Conservation (phyloP, 176 grass and related monocot genomes). For the Oryza coarctata region DNA sequence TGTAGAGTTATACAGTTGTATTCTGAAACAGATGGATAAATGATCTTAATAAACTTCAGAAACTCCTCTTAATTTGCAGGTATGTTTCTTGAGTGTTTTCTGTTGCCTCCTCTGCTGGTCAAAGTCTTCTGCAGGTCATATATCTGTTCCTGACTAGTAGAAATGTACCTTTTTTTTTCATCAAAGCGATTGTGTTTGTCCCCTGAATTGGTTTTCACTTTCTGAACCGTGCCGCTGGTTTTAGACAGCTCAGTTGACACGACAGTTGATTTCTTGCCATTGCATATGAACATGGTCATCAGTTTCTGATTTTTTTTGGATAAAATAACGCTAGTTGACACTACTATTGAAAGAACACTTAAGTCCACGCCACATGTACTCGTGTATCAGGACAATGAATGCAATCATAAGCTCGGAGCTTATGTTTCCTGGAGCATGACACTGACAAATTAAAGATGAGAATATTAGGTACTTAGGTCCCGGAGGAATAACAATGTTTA, state of each 20-base stretch:
- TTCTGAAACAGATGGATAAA: background rate
- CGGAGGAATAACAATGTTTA: background rate
- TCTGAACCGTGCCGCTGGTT: background rate
- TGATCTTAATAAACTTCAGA: background rate
- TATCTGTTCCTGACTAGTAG: background rate
- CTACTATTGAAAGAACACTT: background rate
- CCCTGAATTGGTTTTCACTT: background rate
- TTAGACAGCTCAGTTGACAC: background rate
- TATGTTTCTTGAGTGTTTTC: background rate
- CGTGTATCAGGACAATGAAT: background rate
- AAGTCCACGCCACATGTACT: background rate
- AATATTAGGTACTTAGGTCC: background rate
- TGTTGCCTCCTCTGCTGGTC: background rate
- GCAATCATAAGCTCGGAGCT: background rate
- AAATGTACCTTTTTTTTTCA: background rate
- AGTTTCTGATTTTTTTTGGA: background rate
- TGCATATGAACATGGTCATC: background rate
- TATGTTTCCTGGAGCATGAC: slow-evolving; percentile 5
- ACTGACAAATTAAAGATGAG: background rate
- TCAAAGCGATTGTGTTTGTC: background rate
- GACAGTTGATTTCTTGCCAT: background rate
- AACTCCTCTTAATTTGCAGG: background rate
- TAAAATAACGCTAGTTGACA: background rate
- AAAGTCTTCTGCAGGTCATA: background rate
- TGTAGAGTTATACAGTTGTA: background rate